Conservation (phyloP, 345 rosid species). For the Sonneratia alba region DNA sequence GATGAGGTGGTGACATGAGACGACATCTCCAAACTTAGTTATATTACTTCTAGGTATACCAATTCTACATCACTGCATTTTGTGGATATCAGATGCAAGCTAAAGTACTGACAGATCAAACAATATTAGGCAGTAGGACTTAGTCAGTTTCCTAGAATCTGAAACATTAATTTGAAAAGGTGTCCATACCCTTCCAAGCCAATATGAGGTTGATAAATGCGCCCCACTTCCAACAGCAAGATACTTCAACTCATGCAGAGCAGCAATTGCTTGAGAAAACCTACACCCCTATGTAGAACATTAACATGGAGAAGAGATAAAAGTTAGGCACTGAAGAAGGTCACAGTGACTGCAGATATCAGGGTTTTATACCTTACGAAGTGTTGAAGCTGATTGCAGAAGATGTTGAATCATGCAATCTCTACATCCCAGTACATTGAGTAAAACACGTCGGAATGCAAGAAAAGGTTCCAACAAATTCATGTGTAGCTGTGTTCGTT, state of each 20-base stretch:
- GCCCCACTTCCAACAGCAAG: constrained; percentile 38
- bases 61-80: not conserved
- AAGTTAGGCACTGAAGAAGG: not conserved
- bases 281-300: constrained; percentile 53
- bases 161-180: too few species aligned
- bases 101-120: not conserved
- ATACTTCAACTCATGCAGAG: constrained; percentile 77
- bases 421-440: constrained; percentile 63
- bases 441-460: constrained; percentile 78
- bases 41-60: too few species aligned
- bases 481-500: constrained; percentile 74
- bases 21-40: too few species aligned
- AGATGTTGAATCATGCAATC: constrained; percentile 56
- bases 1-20: too few species aligned
- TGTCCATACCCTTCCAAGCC: constrained; percentile 81
- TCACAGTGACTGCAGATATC: not conserved
- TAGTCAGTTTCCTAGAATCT: too few species aligned
- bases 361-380: constrained; percentile 65
- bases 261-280: constrained; percentile 82
- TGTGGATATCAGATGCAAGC: not conserved
- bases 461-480: constrained; percentile 85
- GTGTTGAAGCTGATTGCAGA: constrained; percentile 80
- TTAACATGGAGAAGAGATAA: constrained; percentile 12
- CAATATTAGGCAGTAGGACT: not conserved
- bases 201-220: constrained; percentile 38